Base-by-base conservation (phyloP, 2,329 filamentous ascomycete genomes). In the Alternaria arbusti region DNA sequence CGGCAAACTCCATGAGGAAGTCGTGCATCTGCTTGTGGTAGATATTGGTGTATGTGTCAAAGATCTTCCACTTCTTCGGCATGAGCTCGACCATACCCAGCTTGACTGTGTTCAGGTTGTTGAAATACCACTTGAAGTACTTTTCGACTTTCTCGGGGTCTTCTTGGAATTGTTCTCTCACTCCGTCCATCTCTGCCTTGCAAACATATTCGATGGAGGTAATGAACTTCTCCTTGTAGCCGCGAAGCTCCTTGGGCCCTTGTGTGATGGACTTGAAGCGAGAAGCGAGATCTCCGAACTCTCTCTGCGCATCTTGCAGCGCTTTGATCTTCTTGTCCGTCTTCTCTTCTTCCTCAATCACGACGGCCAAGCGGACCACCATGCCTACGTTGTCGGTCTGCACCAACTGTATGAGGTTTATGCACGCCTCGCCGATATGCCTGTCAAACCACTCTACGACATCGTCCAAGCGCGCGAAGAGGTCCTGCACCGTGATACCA, bases 21-120 rank as follows among this genome's bases (percentile, higher is more conserved):
- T 97, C 93, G 82, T 97, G 96, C 95, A 99, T 98, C 70, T 95
- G 87, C 68, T 88, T 86, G 82, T 99, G 96, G 78, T 99, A 99
- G 65, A 97, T 94, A 73, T 91, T 88, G 63, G 90, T 91, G 79
- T 97, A 99, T 1, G 92, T 96, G 78, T 91, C 90, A 82, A 94
- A 91, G 51, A 99, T 97, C 77, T 91, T 94, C 96, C 96, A 99
- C 80, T 96, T 97, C 82, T 92, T 95, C 9, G 96, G 96, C 88
- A 97, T 94, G 57, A 99, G 85, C 26, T 89, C 88, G 64, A 91
- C 88, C 92, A 99, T 97, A 75, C 96, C 95, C 66, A 96, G 87
- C 80, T 95, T 94, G 76, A 97, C 95, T 4, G 93, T 94, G 80
- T 96, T 97, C 40, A 99, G 87, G 79, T 99, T 95, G 82, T 98